phyloP scores from a whole-genome alignment of 257 asterid genomes.

The Nicotiana tabacum region DNA sequence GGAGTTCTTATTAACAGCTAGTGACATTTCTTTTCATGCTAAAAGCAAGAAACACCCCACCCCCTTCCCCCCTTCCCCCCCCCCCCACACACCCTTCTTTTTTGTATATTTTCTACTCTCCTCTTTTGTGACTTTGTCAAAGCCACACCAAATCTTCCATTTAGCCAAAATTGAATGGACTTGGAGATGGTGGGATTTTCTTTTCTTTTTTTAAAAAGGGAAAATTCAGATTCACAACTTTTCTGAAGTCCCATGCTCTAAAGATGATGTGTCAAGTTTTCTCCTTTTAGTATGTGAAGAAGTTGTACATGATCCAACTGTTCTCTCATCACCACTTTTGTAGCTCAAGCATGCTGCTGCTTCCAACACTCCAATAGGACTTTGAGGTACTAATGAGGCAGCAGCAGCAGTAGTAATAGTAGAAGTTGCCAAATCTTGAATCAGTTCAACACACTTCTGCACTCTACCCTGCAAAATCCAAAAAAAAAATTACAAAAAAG shows the following conservation, averaged over 20 bases:
- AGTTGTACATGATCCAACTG: slow-evolving; percentile 40
- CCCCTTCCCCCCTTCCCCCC: neutral
- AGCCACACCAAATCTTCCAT: slow-evolving; percentile 20
- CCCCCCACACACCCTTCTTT: neutral
- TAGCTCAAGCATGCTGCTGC: slow-evolving; percentile 50
- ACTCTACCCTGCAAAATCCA: slow-evolving; percentile 51
- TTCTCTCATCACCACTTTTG: slow-evolving; percentile 38
- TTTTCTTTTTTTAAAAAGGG: neutral
- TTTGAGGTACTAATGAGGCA: slow-evolving; percentile 31
- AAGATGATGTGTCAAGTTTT: slow-evolving; percentile 31
- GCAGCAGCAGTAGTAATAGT: neutral
- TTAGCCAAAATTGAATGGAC: slow-evolving; percentile 19
- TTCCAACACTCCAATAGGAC: slow-evolving; percentile 68
- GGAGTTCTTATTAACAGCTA: neutral
- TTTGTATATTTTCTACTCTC: neutral
- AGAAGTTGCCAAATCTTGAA: slow-evolving; percentile 39
- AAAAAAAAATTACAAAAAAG: neutral
- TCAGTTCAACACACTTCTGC: slow-evolving; percentile 49
- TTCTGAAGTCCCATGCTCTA: neutral
- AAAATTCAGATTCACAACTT: neutral
- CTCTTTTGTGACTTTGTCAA: slow-evolving; percentile 1
- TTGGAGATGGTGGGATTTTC: neutral
- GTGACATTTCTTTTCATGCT: slow-evolving; percentile 25
- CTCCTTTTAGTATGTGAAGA: slow-evolving; percentile 43
- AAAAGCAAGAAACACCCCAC: slow-evolving; percentile 15